phyloP scores from a whole-genome alignment of 2,329 filamentous ascomycete genomes.

The Alternaria incomplexa region DNA sequence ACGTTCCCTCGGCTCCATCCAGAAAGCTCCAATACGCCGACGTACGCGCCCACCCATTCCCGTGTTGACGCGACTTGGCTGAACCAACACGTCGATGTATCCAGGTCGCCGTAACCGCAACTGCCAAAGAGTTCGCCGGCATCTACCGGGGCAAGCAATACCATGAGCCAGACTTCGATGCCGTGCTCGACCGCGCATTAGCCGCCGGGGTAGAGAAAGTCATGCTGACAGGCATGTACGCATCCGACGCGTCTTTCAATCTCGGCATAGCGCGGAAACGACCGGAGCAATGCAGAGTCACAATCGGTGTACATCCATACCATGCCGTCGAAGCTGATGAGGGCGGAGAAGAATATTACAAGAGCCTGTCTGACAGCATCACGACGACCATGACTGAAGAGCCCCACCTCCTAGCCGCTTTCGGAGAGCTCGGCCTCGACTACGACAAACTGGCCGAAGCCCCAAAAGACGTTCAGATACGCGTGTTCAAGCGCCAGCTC shows the following conservation, averaged over 20 bases:
- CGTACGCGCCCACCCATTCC: not conserved
- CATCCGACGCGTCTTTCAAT: slow-evolving; percentile 49
- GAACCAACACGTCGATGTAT: not conserved
- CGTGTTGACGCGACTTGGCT: not conserved
- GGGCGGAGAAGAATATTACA: slow-evolving; percentile 33
- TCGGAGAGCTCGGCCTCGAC: slow-evolving; percentile 59
- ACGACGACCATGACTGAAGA: slow-evolving; percentile 23
- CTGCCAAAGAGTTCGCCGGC: slow-evolving; percentile 55
- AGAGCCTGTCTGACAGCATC: slow-evolving; percentile 28
- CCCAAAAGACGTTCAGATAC: slow-evolving; percentile 50
- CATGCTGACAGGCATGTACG: slow-evolving; percentile 46
- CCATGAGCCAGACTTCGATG: slow-evolving; percentile 3
- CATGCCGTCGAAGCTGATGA: slow-evolving; percentile 55
- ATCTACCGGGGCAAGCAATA: slow-evolving; percentile 51
- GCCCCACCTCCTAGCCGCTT: slow-evolving; percentile 49
- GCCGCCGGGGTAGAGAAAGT: slow-evolving; percentile 53
- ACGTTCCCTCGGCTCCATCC: not conserved
- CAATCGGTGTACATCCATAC: slow-evolving; percentile 60
- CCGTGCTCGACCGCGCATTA: slow-evolving; percentile 1
- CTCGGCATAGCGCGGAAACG: slow-evolving; percentile 24
- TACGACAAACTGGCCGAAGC: slow-evolving; percentile 56
- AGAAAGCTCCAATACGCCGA: not conserved
- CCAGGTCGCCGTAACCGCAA: slow-evolving; percentile 44
- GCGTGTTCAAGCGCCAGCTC: slow-evolving; percentile 52
- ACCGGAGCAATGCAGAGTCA: slow-evolving; percentile 50